phyloP scores from a whole-genome alignment of 345 rosid species.

The Dipteronia dyeriana region DNA sequence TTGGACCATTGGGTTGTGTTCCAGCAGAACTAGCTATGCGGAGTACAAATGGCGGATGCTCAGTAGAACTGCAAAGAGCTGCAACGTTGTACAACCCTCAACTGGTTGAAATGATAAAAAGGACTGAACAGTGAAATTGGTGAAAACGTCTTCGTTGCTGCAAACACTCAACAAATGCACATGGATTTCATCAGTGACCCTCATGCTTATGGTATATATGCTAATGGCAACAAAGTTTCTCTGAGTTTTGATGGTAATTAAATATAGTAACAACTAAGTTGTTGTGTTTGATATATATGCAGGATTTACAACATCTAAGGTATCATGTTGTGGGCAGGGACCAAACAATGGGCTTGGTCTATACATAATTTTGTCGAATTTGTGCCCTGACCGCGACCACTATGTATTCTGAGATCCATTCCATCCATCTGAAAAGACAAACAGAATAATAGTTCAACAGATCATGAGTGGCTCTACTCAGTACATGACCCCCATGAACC shows the following conservation, averaged over 20 bases:
- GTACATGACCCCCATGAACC: conserved; percentile 83
- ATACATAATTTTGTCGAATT: conserved; percentile 61
- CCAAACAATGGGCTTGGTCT: conserved; percentile 76
- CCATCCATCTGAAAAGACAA: conserved; percentile 83
- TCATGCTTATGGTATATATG: conserved; percentile 45
- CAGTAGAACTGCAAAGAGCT: conserved; percentile 39
- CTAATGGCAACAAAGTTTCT: not conserved
- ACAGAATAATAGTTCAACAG: conserved; percentile 53
- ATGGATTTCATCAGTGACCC: conserved; percentile 44
- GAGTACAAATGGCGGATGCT: conserved; percentile 33
- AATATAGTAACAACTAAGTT: not conserved
- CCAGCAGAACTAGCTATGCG: conserved; percentile 48
- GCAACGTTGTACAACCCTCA: conserved; percentile 40
- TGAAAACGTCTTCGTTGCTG: conserved; percentile 30
- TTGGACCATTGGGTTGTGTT: conserved; percentile 49
- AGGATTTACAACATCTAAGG: conserved; percentile 64
- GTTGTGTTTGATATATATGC: conserved; percentile 6
- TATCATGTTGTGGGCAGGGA: conserved; percentile 87
- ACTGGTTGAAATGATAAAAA: conserved; percentile 30
- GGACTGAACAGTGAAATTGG: conserved; percentile 27
- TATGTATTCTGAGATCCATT: conserved; percentile 84
- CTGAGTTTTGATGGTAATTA: not conserved
- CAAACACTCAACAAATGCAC: conserved; percentile 40
- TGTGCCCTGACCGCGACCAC: conserved; percentile 56
- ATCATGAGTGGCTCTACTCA: conserved; percentile 49